A percentile compares a stretch with the other conserved stretches of the same genome.
These are phyloP conservation scores for Solanum gandarillasii DNA, from an alignment of 257 asterid species.

Conservation along the genomic window DNA sequence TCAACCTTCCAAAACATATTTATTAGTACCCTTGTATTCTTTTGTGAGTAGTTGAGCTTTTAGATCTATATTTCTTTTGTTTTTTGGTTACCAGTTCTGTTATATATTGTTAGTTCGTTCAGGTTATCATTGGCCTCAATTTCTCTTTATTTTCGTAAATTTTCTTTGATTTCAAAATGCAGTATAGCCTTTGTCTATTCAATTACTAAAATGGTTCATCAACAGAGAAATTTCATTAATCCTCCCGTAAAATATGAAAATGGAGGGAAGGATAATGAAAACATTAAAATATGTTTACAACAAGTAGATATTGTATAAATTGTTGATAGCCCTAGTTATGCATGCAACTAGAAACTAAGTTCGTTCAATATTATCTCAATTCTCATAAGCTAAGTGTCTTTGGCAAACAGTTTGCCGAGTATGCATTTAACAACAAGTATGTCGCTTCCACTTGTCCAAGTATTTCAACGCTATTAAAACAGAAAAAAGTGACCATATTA, in stretches of 20 bases:
- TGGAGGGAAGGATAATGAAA: not conserved
- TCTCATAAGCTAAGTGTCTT: not conserved
- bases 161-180: not conserved
- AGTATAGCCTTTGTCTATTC: not conserved
- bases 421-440: too few species aligned
- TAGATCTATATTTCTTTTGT: not conserved
- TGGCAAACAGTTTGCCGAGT: too few species aligned
- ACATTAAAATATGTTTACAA: not conserved
- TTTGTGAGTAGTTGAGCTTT: not conserved
- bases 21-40: not conserved
- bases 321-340: not conserved
- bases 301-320: too few species aligned
- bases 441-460: too few species aligned
- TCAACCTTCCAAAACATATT: not conserved
- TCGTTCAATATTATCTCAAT: not conserved
- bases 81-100: not conserved
- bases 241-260: not conserved
- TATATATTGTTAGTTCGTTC: not conserved
- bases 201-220: not conserved
- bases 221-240: not conserved
- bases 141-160: not conserved
- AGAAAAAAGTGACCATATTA: not conserved
- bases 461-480: not conserved
- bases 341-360: not conserved
- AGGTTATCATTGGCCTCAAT: not conserved